Base-by-base conservation (phyloP, 2,329 filamentous ascomycete species). In the Basipetospora chlamydospora region DNA sequence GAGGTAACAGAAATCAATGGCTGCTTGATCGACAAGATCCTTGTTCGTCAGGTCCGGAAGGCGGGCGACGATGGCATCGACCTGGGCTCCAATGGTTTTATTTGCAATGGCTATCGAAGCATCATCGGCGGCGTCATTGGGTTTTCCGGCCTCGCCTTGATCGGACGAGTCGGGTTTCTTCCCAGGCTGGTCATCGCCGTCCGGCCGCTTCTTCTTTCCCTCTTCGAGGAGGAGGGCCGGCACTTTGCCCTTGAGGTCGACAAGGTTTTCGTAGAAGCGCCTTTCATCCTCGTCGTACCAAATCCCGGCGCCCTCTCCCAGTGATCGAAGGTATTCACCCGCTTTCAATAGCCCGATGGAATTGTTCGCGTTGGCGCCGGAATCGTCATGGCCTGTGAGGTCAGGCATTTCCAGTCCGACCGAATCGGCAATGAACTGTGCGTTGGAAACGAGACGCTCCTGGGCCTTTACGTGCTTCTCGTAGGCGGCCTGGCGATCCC, bases 201-300 rank as follows among this genome's bases (percentile, higher is more conserved):
- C 87, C 4, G 63, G 34, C 53, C 92, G 95, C 61, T 93, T 95
- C 64, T 95, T 96, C 59, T 92, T 95, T 37, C 75, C 76, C 47
- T 96, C 90, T 50, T 98, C 90, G 1, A 98, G 72, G 7, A 98
- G 65, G 47, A 98, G 92, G 2, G 80, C 80, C 0, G 90, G 92
- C 3, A 98, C 90, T 47, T 94, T 92, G 47, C 92, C 90, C 52
- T 92, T 94, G 12, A 98, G 64, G 52, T 98, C 90, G 10, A 93
- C 81, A 9, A 98, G 59, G 44, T 95, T 96, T 62, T 98, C 90
- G 59, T 98, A 98, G 55, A 98, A 98, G 42, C 90, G 82, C 41
- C 90, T 77, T 58, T 98, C 88, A 38, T 98, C 90, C 51, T 98
- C 90, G 48, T 98, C 90, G 60, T 95, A 87, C 90, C 90, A 98